Evolutionary conservation across 176 grass and related monocot genomes (phyloP).

Genomic region (Pontederia paniculata): DNA sequence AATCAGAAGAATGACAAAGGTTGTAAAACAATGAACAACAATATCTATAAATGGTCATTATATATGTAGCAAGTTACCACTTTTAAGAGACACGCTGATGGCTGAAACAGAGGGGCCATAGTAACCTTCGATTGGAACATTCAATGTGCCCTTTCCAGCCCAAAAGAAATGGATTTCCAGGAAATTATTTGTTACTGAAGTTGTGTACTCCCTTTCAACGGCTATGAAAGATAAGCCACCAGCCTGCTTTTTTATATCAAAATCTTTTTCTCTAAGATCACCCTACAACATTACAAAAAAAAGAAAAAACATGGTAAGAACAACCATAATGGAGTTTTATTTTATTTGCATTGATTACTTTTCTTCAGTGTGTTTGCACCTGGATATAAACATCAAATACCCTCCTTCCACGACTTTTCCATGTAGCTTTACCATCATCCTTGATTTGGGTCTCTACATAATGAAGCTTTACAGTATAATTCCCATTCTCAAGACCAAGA

Average conservation of each 20-base stretch:
- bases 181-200: slow-evolving; percentile 59
- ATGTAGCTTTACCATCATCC: no score
- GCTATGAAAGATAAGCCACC: slow-evolving; percentile 43
- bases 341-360: no score
- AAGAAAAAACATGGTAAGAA: not conserved
- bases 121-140: slow-evolving; percentile 42
- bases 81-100: slow-evolving; percentile 42
- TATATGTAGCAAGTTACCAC: not conserved
- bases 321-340: no score
- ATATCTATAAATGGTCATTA: not conserved
- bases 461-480: no score
- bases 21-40: slow-evolving; percentile 17
- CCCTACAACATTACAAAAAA: slow-evolving; percentile 32
- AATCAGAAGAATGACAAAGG: slow-evolving; percentile 36
- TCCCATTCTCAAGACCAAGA: no score
- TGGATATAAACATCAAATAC: no score
- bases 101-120: slow-evolving; percentile 60
- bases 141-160: slow-evolving; percentile 80
- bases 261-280: slow-evolving; percentile 47
- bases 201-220: slow-evolving; percentile 39
- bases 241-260: slow-evolving; percentile 66
- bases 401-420: no score
- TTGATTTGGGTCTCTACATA: no score
- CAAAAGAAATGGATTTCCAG: slow-evolving; percentile 88
- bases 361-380: no score